A percentile compares a stretch with the other conserved stretches of the same genome.
Conservation (phyloP, 129 eudicot species). For the Centrapalus pauciflorus region DNA sequence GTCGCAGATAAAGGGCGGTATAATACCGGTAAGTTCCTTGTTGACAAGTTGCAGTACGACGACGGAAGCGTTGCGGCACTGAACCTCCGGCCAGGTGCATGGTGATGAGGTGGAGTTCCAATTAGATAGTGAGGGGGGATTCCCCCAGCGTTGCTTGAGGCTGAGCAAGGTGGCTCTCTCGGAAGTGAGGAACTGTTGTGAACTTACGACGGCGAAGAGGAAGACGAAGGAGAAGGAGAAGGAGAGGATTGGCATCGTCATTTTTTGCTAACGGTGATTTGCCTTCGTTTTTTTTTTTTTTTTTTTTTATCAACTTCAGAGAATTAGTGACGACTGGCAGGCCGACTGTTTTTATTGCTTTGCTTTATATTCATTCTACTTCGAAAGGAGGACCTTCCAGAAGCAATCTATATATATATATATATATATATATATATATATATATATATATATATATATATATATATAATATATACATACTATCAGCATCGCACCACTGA, state of each 20-base stretch:
- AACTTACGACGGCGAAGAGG: constrained; percentile 32
- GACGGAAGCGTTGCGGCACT: constrained; percentile 44
- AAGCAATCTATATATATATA: too few species aligned
- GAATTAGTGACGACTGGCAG: background rate
- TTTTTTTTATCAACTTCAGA: too few species aligned
- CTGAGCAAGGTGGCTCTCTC: constrained; percentile 45
- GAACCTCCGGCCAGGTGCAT: constrained; percentile 67
- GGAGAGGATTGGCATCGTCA: constrained; percentile 6
- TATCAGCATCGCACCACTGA: too few species aligned
- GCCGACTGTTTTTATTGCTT: constrained; percentile 8
- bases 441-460: too few species aligned
- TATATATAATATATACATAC: too few species aligned
- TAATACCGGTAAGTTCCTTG: constrained; percentile 20
- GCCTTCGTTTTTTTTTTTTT: too few species aligned
- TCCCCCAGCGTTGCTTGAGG: constrained; percentile 47
- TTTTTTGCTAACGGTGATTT: constrained; percentile 3
- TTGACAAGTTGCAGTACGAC: constrained; percentile 10
- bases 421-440: too few species aligned
- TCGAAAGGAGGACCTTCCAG: too few species aligned
- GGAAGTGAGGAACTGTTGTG: constrained; percentile 29
- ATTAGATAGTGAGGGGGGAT: constrained; percentile 33
- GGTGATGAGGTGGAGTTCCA: constrained; percentile 74
- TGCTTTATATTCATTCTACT: too few species aligned
- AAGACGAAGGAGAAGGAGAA: constrained; percentile 21
- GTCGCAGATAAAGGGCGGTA: constrained; percentile 52